A percentile compares a stretch with the other conserved stretches of the same genome.
phyloP scores from a whole-genome alignment of 305 asterid genomes.

The Solanum hybrid region DNA sequence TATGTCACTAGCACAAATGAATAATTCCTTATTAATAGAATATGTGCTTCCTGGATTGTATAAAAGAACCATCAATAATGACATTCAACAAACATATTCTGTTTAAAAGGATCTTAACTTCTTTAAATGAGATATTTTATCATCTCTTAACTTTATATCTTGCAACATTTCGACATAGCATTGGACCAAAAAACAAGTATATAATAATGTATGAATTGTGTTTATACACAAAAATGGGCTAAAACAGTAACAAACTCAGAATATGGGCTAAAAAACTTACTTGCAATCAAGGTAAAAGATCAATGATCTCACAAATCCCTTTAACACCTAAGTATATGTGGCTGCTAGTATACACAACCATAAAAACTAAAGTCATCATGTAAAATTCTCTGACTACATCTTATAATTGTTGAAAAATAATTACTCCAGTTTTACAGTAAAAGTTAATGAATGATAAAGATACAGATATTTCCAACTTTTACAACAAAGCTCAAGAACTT shows the following conservation, averaged over 20 bases:
- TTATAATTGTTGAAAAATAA: background rate
- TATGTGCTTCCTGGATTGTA: conserved; percentile 4
- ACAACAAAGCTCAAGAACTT: conserved; percentile 4
- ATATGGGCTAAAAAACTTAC: background rate
- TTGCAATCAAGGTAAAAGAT: background rate
- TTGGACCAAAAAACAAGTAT: background rate
- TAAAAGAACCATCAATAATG: background rate
- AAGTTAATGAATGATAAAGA: background rate
- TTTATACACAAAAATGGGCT: background rate
- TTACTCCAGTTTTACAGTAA: background rate
- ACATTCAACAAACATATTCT: background rate
- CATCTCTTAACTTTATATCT: background rate
- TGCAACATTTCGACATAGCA: background rate
- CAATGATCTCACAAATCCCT: background rate
- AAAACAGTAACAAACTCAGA: background rate
- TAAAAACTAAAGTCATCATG: background rate
- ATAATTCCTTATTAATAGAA: background rate
- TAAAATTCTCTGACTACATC: background rate
- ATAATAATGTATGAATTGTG: background rate
- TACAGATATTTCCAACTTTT: conserved; percentile 1
- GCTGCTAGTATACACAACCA: background rate
- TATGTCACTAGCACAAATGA: background rate
- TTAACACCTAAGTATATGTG: background rate
- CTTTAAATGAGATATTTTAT: background rate
- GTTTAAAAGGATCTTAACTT: background rate